A percentile compares a stretch with the other conserved stretches of the same genome.
Evolutionary conservation across 805 yeast species (phyloP).

Genomic region (Zygosaccharomyces bisporus): DNA sequence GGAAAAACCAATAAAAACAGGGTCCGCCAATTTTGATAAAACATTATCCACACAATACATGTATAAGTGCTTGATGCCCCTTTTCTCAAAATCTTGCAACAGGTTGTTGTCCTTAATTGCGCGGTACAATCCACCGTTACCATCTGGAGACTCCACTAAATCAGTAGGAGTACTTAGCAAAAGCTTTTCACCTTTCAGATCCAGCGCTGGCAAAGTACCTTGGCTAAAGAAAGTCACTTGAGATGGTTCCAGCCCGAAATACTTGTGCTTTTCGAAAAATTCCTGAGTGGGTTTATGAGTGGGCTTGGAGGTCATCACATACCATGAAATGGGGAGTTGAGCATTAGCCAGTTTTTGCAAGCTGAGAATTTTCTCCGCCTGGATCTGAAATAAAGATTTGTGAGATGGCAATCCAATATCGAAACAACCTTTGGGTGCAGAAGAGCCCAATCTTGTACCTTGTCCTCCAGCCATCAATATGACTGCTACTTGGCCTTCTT

Average conservation of each 20-base stretch:
- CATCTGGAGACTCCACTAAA: constrained; percentile 89
- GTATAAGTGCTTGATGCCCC: constrained; percentile 83
- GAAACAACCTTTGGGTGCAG: constrained; percentile 90
- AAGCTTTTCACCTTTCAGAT: constrained; percentile 62
- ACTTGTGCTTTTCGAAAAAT: constrained; percentile 57
- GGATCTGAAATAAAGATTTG: constrained; percentile 85
- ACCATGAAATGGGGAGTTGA: constrained; percentile 58
- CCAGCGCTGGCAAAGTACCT: constrained; percentile 90
- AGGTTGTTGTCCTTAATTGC: constrained; percentile 67
- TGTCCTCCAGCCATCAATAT: constrained; percentile 98
- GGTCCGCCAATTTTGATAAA: constrained; percentile 90
- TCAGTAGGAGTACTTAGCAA: constrained; percentile 52
- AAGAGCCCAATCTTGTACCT: constrained; percentile 90
- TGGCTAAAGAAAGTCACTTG: constrained; percentile 85
- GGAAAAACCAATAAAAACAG: constrained; percentile 78
- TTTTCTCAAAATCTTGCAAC: constrained; percentile 59
- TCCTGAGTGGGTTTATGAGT: constrained; percentile 71
- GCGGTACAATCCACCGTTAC: constrained; percentile 93
- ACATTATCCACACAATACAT: constrained; percentile 97
- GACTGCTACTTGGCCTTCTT: constrained; percentile 75
- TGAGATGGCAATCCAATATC: constrained; percentile 80
- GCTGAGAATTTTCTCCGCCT: constrained; percentile 75
- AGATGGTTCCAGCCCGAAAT: constrained; percentile 61
- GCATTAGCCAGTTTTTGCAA: constrained; percentile 44
- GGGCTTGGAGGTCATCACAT: constrained; percentile 92